Conservation (phyloP, 1,139 yeast genomes). For the Debaryomyces udenii region DNA sequence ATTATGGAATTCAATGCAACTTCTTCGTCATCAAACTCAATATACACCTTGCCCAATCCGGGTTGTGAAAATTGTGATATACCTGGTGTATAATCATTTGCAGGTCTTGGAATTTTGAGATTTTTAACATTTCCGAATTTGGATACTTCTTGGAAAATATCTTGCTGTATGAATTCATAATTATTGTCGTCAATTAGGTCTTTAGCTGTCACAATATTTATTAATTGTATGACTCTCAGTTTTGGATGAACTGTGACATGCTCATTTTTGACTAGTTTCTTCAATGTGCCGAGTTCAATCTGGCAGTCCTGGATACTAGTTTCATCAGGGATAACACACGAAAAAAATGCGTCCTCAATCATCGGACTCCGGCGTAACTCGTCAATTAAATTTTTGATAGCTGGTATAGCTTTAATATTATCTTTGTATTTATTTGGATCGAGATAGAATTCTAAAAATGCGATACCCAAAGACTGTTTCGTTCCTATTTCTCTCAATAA, state of each 20-base stretch:
- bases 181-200: conserved; percentile 60
- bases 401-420: conserved; percentile 18
- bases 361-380: conserved; percentile 19
- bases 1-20: conserved; percentile 61
- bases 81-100: conserved; percentile 49
- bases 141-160: conserved; percentile 54
- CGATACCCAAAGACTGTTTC: conserved; percentile 41
- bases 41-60: conserved; percentile 73
- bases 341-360: conserved; percentile 32
- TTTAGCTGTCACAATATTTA: conserved; percentile 66
- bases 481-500: conserved; percentile 41
- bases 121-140: conserved; percentile 56
- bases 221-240: conserved; percentile 63
- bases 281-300: conserved; percentile 35
- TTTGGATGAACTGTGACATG: conserved; percentile 38
- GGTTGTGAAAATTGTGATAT: conserved; percentile 49
- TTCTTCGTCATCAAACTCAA: conserved; percentile 59
- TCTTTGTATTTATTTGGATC: conserved; percentile 17
- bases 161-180: conserved; percentile 53
- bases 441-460: conserved; percentile 40
- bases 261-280: conserved; percentile 39
- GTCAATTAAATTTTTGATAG: conserved; percentile 20
- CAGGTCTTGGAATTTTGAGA: conserved; percentile 70
- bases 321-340: conserved; percentile 33
- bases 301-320: conserved; percentile 43